Percentiles rank a stretch among this genome's conserved stretches.
Conservation (phyloP, 805 yeast genomes). For the Yarrowia yakushimensis region DNA sequence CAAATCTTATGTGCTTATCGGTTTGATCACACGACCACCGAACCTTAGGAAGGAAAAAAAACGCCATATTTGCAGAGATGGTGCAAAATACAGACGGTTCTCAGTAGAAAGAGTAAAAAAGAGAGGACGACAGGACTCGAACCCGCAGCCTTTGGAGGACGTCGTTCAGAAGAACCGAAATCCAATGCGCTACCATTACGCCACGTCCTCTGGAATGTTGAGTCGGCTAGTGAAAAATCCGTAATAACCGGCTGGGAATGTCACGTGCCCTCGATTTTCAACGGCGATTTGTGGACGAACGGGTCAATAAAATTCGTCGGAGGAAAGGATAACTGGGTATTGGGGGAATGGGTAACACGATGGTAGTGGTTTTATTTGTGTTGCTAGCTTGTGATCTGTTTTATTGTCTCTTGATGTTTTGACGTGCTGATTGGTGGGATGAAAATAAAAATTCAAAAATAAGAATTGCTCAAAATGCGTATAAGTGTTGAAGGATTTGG, state of each 20-base stretch:
- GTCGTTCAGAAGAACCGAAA: constrained; percentile 24
- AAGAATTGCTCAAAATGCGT: background rate
- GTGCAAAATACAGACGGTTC: too few relatives aligned
- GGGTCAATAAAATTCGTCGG: background rate
- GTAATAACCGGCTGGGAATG: background rate
- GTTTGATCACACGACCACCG: too few relatives aligned
- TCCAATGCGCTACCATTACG: constrained; percentile 25
- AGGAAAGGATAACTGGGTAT: background rate
- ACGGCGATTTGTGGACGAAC: background rate
- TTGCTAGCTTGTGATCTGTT: background rate
- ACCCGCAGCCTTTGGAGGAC: constrained; percentile 26
- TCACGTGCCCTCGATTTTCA: background rate
- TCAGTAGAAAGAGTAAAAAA: background rate
- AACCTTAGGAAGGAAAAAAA: too few relatives aligned
- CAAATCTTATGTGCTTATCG: too few relatives aligned
- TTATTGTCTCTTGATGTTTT: background rate
- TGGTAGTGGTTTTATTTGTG: background rate
- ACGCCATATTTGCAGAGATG: too few relatives aligned
- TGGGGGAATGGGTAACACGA: background rate
- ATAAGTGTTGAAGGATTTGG: too few relatives aligned
- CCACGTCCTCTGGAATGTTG: constrained; percentile 10
- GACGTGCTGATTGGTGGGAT: too few relatives aligned
- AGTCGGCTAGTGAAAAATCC: background rate
- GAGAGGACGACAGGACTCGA: constrained; percentile 25
- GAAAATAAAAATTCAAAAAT: too few relatives aligned